Conservation (phyloP, 2,329 filamentous ascomycete species). For the Fusarium albosuccineum region DNA sequence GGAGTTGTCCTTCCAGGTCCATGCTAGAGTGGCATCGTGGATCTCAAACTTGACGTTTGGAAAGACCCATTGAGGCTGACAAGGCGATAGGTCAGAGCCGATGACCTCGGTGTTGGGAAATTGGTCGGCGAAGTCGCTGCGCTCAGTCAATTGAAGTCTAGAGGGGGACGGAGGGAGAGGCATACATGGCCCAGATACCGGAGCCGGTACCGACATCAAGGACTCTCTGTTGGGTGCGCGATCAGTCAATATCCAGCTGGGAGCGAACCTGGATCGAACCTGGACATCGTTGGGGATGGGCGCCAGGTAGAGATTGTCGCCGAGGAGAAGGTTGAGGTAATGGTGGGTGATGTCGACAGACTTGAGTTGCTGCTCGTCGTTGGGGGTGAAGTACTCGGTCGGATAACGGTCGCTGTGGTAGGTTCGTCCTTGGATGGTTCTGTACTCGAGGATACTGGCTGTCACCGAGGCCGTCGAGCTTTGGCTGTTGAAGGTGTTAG, state of each 20-base stretch:
- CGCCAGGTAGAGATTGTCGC: constrained; percentile 36
- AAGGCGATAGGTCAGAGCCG: constrained; percentile 39
- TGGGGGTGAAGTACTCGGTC: constrained; percentile 43
- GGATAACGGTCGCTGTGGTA: constrained; percentile 41
- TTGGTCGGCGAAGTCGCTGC: constrained; percentile 40
- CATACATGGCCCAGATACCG: constrained; percentile 44
- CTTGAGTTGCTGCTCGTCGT: constrained; percentile 42
- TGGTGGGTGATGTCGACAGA: constrained; percentile 45
- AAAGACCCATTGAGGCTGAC: constrained; percentile 39
- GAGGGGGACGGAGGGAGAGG: background rate
- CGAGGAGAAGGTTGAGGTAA: constrained; percentile 34
- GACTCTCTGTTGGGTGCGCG: constrained; percentile 27
- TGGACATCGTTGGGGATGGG: constrained; percentile 33
- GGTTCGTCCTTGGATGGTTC: constrained; percentile 39
- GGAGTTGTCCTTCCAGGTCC: constrained; percentile 35
- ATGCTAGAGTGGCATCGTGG: constrained; percentile 35
- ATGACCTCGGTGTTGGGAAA: constrained; percentile 36
- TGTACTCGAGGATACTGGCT: constrained; percentile 41
- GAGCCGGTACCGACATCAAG: constrained; percentile 1
- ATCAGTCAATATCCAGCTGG: background rate
- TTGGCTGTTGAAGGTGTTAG: constrained; percentile 38
- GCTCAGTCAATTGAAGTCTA: rapidly evolving
- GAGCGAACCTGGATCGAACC: constrained; percentile 31
- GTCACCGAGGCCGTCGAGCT: constrained; percentile 45
- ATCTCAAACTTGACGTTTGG: constrained; percentile 42